Conservation (phyloP, 2,329 filamentous ascomycete species). For the Ceratocystis variospora region DNA sequence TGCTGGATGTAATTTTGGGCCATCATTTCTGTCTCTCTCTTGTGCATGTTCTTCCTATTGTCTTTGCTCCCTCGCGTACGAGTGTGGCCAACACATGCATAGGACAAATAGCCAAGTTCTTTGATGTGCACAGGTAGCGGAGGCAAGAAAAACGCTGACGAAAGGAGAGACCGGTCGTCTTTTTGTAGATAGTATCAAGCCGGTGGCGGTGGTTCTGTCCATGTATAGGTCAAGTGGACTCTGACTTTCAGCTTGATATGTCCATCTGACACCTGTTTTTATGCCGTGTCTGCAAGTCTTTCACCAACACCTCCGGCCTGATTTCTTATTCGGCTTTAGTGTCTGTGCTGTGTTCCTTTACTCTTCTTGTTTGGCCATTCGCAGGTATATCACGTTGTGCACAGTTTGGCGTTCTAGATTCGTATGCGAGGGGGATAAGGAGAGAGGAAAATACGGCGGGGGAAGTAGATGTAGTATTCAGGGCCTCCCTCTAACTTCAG, state of each 20-base stretch:
- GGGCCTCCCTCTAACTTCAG: neutral
- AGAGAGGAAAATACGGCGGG: neutral
- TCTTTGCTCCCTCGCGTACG: neutral
- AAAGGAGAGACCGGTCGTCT: neutral
- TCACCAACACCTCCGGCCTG: neutral
- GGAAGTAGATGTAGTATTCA: neutral
- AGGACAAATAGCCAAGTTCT: neutral
- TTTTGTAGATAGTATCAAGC: neutral
- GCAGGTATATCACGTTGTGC: too few species aligned
- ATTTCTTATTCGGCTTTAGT: neutral
- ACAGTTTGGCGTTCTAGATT: too few species aligned
- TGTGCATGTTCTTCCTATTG: neutral
- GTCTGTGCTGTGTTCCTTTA: neutral
- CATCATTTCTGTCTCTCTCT: neutral
- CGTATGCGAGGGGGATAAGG: neutral
- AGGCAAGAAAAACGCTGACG: neutral
- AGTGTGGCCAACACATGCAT: conserved; percentile 6
- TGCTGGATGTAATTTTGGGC: too few species aligned
- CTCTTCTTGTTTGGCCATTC: neutral
- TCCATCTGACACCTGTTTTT: neutral
- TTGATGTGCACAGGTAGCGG: neutral
- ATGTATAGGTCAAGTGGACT: neutral
- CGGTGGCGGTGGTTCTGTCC: neutral
- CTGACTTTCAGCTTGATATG: neutral
- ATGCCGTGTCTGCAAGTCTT: neutral